phyloP scores from a whole-genome alignment of 192 early-diverging fungal species.

The Powellomyces hirtus region DNA sequence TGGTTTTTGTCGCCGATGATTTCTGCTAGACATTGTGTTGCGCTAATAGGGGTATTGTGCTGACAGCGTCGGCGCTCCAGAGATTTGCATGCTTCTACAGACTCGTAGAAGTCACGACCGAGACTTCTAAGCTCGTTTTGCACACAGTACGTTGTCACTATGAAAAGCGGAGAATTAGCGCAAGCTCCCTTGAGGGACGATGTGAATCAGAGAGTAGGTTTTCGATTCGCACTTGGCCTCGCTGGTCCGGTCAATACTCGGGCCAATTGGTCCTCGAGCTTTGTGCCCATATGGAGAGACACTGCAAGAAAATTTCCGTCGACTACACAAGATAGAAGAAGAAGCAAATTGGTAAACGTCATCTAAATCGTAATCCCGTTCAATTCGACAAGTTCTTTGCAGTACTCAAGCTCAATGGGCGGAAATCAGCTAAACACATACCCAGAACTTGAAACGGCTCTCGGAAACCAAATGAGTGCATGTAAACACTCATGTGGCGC shows the following conservation, averaged over 20 bases:
- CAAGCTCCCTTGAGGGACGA: neutral
- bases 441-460: conserved; percentile 88
- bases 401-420: neutral
- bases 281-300: conserved; percentile 59
- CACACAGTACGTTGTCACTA: conserved; percentile 74
- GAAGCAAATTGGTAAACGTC: too few relatives aligned
- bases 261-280: conserved; percentile 62
- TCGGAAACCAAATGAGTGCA: conserved; percentile 77
- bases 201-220: neutral
- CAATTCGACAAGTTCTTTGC: too few relatives aligned
- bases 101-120: conserved; percentile 58
- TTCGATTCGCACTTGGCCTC: conserved; percentile 58
- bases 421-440: conserved; percentile 31
- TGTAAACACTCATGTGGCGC: conserved; percentile 79
- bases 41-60: conserved; percentile 63
- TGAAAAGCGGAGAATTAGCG: conserved; percentile 25
- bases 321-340: conserved; percentile 44
- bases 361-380: too few relatives aligned
- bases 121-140: conserved; percentile 67
- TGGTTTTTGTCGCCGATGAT: conserved; percentile 75
- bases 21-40: conserved; percentile 67
- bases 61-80: conserved; percentile 81
- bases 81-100: conserved; percentile 56
- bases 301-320: conserved; percentile 80
- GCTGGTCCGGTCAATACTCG: conserved; percentile 63